Evolutionary conservation across 345 rosid genomes (phyloP).

Genomic region (Brassica nigra): DNA sequence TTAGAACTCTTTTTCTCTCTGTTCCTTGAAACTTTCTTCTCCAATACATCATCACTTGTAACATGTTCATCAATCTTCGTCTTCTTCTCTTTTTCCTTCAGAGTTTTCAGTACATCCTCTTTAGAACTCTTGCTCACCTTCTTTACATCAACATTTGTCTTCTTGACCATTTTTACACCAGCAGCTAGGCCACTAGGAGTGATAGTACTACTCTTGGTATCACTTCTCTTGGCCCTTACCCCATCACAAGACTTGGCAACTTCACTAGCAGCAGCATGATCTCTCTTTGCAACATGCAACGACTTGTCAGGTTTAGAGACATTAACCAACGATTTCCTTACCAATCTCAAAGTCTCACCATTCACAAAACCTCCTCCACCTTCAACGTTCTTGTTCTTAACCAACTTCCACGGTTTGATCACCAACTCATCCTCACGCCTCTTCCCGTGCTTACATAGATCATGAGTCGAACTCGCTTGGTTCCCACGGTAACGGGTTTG

Average conservation of each 20-base stretch:
- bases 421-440: slow-evolving; percentile 43
- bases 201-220: slow-evolving; percentile 4
- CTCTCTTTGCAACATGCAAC: slow-evolving; percentile 37
- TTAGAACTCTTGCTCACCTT: slow-evolving; percentile 34
- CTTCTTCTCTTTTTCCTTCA: slow-evolving; percentile 38
- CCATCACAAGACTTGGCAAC: slow-evolving; percentile 23
- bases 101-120: slow-evolving; percentile 43
- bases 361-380: not conserved
- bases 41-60: slow-evolving; percentile 27
- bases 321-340: slow-evolving; percentile 20
- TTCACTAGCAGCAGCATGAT: slow-evolving; percentile 18
- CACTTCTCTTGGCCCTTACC: slow-evolving; percentile 6
- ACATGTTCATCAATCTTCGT: slow-evolving; percentile 33
- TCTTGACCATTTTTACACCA: slow-evolving; percentile 20
- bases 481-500: slow-evolving; percentile 63
- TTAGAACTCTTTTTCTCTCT: slow-evolving; percentile 29
- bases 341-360: slow-evolving; percentile 12
- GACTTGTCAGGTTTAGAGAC: not conserved
- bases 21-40: slow-evolving; percentile 44
- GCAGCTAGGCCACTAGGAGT: slow-evolving; percentile 4
- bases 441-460: slow-evolving; percentile 73
- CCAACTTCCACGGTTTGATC: slow-evolving; percentile 42
- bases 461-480: slow-evolving; percentile 78
- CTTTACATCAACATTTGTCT: slow-evolving; percentile 36
- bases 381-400: slow-evolving; percentile 31